Conservation (phyloP, 106 monocot species). For the Phalaenopsis equestris region DNA sequence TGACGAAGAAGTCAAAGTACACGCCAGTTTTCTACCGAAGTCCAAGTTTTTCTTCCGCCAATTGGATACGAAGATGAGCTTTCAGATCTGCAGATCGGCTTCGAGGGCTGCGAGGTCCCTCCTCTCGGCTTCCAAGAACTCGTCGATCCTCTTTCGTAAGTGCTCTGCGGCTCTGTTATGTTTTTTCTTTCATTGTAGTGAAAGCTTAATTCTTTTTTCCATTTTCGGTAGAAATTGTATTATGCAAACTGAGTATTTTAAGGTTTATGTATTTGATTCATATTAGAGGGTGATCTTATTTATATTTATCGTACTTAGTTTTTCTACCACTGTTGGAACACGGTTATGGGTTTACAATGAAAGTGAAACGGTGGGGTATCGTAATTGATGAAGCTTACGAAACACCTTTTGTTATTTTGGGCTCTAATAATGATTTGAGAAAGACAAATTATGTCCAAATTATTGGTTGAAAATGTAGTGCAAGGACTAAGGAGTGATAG, state of each 20-base stretch:
- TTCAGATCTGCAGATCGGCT: constrained; percentile 38
- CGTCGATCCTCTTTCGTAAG: constrained; percentile 24
- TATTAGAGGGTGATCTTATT: too few relatives aligned
- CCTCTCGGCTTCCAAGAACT: constrained; percentile 32
- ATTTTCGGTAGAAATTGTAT: background rate
- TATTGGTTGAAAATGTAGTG: too few relatives aligned
- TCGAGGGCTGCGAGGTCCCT: constrained; percentile 35
- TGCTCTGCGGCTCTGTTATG: background rate
- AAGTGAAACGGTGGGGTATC: background rate
- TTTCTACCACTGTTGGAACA: too few relatives aligned
- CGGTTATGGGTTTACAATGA: too few relatives aligned
- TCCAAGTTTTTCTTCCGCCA: background rate
- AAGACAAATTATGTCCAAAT: too few relatives aligned
- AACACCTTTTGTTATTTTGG: background rate
- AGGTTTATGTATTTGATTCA: background rate
- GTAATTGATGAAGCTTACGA: background rate
- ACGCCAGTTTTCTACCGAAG: background rate
- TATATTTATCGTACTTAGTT: too few relatives aligned
- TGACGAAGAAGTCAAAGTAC: too few relatives aligned
- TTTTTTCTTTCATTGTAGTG: background rate
- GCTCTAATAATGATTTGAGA: too few relatives aligned
- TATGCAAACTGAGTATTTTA: background rate
- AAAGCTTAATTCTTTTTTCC: too few relatives aligned
- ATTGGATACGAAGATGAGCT: constrained; percentile 29
- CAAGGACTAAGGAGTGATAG: too few relatives aligned